Evolutionary conservation across 306 rosid genomes (phyloP), one percentile per base, ranked within the genome.

Genomic region (Rosa persica): DNA sequence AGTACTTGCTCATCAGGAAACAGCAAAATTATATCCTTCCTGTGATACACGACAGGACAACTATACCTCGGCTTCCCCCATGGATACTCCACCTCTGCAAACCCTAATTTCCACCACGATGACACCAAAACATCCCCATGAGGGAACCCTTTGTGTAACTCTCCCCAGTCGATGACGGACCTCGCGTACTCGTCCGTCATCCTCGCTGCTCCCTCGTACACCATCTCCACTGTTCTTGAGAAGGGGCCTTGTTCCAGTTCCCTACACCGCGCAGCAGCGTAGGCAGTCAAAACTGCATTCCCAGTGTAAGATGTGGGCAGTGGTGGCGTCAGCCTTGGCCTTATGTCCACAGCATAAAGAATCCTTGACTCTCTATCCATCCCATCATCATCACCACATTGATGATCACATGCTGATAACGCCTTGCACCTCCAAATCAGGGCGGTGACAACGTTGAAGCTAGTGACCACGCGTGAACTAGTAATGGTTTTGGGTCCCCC

Each of bases 41-140:
- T 74, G 17, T 74, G 90, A 73, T 80, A 67, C 40, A 90, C 91
- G 66, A 89, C 78, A 0, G 98, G 98, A 70, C 98, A 90, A 54
- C 91, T 87, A 65, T 88, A 89, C 83, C 62, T 87, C 1, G 96
- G 98, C 49, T 78, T 93, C 9, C 98, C 94, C 98, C 98, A 93
- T 0, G 98, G 98, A 80, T 85, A 90, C 43, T 89, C 87, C 76
- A 93, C 98, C 22, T 90, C 85, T 22, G 83, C 88, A 81, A 93
- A 87, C 46, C 96, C 94, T 67, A 93, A 81, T 39, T 83, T 83
- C 94, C 96, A 89, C 98, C 98, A 90, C 2, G 96, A 90, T 16
- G 96, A 93, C 43, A 93, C 87, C 88, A 93, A 54, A 42, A 93
- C 78, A 42, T 90, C 96, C 22, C 98, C 96, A 16, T 83, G 76